These are phyloP conservation scores for Theobroma grandiflorum DNA, from an alignment of 441 rosid species.

Conservation along the genomic window DNA sequence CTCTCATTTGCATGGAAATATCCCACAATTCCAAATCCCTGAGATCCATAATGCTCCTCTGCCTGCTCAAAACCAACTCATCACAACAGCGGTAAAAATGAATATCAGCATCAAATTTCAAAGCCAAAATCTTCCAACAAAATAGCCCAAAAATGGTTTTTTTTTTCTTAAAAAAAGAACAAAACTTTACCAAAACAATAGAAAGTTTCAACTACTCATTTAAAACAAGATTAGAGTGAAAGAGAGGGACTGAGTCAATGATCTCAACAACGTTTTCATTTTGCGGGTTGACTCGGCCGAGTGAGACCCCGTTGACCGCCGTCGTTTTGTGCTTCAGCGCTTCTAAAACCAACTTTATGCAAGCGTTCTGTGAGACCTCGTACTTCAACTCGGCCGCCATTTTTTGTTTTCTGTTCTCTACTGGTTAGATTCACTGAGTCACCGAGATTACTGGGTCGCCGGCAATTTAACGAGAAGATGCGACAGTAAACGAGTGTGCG, in stretches of 20 bases:
- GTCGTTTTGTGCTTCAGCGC: slow-evolving; percentile 74
- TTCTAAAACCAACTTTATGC: slow-evolving; percentile 85
- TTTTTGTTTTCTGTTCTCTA: not conserved
- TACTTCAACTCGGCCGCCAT: slow-evolving; percentile 56
- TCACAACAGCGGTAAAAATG: not conserved
- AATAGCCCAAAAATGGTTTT: not conserved
- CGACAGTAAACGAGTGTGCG: not conserved
- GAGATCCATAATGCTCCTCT: slow-evolving; percentile 75
- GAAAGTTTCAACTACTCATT: not conserved
- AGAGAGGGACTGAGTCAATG: slow-evolving; percentile 83
- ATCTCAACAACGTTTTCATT: slow-evolving; percentile 63
- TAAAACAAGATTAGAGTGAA: slow-evolving; percentile 82
- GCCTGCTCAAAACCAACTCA: slow-evolving; percentile 51
- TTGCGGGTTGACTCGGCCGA: slow-evolving; percentile 61
- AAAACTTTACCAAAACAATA: too few species aligned
- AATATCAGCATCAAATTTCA: not conserved
- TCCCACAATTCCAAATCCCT: slow-evolving; percentile 80
- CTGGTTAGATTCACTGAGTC: not conserved
- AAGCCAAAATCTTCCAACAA: not conserved
- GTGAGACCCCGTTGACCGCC: slow-evolving; percentile 82
- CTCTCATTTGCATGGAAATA: slow-evolving; percentile 93
- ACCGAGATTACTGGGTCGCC: not conserved
- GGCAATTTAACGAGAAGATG: not conserved
- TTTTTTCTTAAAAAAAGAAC: too few species aligned
- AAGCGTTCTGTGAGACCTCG: slow-evolving; percentile 80